Conservation (phyloP, 2,329 filamentous ascomycete species). For the Trichoderma simmonsii region DNA sequence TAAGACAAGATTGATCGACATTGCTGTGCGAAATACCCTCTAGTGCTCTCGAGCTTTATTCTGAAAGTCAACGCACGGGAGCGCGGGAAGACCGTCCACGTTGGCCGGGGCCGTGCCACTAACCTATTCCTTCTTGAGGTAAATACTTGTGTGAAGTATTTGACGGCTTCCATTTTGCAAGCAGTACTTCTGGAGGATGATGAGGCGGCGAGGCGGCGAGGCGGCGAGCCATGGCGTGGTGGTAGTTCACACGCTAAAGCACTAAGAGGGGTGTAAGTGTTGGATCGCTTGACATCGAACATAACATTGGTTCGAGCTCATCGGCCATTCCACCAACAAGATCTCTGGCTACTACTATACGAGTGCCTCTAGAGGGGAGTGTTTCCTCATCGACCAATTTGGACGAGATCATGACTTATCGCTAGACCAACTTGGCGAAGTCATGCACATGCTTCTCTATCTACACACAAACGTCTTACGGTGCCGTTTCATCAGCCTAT, state of each 20-base stretch:
- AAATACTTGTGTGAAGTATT: background rate
- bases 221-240: background rate
- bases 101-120: conserved; percentile 9
- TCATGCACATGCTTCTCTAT: background rate
- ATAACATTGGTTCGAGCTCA: background rate
- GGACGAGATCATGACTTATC: background rate
- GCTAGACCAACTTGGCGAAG: background rate
- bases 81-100: conserved; percentile 20
- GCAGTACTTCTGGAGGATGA: background rate
- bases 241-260: background rate
- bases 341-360: background rate
- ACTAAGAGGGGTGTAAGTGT: background rate
- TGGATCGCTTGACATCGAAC: background rate
- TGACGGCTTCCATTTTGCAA: background rate
- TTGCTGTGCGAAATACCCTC: background rate
- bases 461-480: background rate
- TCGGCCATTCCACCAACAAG: background rate
- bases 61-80: conserved; percentile 18
- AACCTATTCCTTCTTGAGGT: background rate
- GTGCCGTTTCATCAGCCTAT: background rate
- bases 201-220: background rate
- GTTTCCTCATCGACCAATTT: background rate
- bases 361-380: background rate
- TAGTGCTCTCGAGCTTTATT: background rate
- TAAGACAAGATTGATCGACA: background rate